Conservation (phyloP, 176 grass and related monocot genomes). For the Neostapfia colusana region DNA sequence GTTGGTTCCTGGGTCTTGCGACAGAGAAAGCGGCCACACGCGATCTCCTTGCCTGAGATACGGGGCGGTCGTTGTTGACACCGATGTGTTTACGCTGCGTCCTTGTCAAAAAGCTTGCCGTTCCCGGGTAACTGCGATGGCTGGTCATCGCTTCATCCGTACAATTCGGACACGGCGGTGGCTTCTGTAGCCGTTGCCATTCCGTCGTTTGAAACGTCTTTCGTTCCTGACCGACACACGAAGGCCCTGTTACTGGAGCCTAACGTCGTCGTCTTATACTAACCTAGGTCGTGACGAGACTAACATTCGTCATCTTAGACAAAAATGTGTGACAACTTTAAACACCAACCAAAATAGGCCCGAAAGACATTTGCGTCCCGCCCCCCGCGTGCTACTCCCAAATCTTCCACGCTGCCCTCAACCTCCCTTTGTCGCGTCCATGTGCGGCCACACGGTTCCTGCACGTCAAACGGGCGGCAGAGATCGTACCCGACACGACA, state of each 20-base stretch:
- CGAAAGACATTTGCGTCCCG: too few species aligned
- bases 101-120: conserved; percentile 29
- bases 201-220: not conserved
- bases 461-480: not conserved
- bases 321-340: too few species aligned
- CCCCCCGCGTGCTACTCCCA: too few species aligned
- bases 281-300: too few species aligned
- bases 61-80: conserved; percentile 19
- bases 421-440: not conserved
- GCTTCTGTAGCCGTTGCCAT: conserved; percentile 18
- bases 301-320: too few species aligned
- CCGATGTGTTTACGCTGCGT: conserved; percentile 17
- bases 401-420: not conserved
- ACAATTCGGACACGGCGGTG: not conserved
- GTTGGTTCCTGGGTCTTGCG: not conserved
- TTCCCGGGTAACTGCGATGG: not conserved
- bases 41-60: conserved; percentile 2
- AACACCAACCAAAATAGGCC: too few species aligned
- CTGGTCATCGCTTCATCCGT: not conserved
- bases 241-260: too few species aligned
- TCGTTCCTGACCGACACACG: too few species aligned
- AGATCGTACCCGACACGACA: conserved; percentile 3
- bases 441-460: conserved; percentile 29
- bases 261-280: too few species aligned
- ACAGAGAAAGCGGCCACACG: not conserved